Evolutionary conservation across 371 early-diverging fungal genomes (phyloP).

Genomic region (Syncephalastrum sp.): DNA sequence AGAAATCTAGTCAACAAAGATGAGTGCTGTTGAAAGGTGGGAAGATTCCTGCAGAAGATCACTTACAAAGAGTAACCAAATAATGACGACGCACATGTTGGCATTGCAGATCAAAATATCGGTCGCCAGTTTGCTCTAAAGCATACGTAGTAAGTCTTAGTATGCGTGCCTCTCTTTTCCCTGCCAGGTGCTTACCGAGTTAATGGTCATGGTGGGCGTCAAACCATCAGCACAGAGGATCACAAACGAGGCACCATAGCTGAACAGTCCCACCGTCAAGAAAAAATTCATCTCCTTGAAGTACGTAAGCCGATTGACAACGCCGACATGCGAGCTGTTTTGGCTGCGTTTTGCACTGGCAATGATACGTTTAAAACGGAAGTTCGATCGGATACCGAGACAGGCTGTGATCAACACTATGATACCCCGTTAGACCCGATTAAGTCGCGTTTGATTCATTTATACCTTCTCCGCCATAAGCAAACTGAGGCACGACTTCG

Average conservation of each 20-base stretch:
- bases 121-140: constrained; percentile 31
- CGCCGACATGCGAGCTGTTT: constrained; percentile 2
- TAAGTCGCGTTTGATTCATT: background rate
- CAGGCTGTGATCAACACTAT: constrained; percentile 32
- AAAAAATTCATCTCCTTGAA: constrained; percentile 52
- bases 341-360: constrained; percentile 6
- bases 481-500: constrained; percentile 44
- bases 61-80: constrained; percentile 45
- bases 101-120: constrained; percentile 36
- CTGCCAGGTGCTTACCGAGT: constrained; percentile 17
- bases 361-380: constrained; percentile 34
- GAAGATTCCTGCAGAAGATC: too few relatives aligned
- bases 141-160: too few relatives aligned
- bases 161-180: background rate
- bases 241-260: constrained; percentile 27
- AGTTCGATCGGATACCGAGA: constrained; percentile 42
- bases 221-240: constrained; percentile 46
- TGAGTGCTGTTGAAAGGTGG: background rate
- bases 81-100: constrained; percentile 25
- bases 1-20: constrained; percentile 24
- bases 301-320: constrained; percentile 41
- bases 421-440: background rate
- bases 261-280: constrained; percentile 30
- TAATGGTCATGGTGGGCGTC: constrained; percentile 18
- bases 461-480: constrained; percentile 43